Base-by-base conservation (phyloP, 768 basidiomycete species). In the Leccinum variicolor region DNA sequence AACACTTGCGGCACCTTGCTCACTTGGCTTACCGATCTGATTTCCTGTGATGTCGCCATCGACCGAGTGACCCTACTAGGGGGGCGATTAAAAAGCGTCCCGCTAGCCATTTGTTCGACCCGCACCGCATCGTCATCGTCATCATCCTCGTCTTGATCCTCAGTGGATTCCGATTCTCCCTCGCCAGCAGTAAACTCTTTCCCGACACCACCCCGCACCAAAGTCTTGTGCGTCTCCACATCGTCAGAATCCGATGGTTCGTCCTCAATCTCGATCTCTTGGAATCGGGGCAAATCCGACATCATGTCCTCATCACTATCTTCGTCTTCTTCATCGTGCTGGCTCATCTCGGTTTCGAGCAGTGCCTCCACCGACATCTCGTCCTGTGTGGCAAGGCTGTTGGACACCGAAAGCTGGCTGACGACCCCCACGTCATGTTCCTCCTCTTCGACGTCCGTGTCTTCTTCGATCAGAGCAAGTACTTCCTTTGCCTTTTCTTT, bases 191-290 rank as follows among this genome's bases (percentile, higher is more conserved):
- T 11, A 11, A 43, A 9, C 19, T 14, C 34, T 14, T 59, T 23
- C 15, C 1, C 28, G 6, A 41, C 14, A 11, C 7, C 15, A 15
- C 17, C 54, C n/a, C 36, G 52, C 13, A 60, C 29, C 53, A 73
- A 57, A 1, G 43, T 33, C 3, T 23, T 54, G 29, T 72, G 68
- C 5, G 62, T 72, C 50, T 73, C 70, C 31, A 55, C 63, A 28
- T 72, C 70, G 46, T 73, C 72, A 15, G 68, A 70, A 31, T 73
- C 70, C 3, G 60, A 62, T 17, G 68, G 63, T 8, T 56, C 52
- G 28, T n/a, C 46, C 28, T 4, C 52, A 10, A 54, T 41, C 6
- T 64, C 55, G 3, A 63, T 3, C 1, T 54, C 60, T 36, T 69
- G 60, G 45, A 15, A 60, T 10, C 19, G 60, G 4, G 63, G 59